Conservation (phyloP, 768 basidiomycete species). For the Tricholoma terreum region DNA sequence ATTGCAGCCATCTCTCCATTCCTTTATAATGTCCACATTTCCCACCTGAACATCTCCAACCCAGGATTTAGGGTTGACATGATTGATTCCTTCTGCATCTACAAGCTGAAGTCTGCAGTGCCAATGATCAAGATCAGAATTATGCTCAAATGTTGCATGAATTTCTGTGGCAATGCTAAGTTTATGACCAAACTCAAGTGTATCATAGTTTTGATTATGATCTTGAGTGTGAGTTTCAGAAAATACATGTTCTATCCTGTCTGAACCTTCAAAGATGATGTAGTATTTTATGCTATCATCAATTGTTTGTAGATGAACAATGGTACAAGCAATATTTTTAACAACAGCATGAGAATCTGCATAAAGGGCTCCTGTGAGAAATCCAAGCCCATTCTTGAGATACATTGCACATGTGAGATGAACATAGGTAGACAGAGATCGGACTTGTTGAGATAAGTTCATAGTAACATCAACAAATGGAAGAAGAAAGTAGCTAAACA, state of each 20-base stretch:
- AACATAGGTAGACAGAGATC: neutral
- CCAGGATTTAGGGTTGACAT: conserved; percentile 5
- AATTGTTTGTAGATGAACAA: conserved; percentile 15
- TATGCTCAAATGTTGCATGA: conserved; percentile 4
- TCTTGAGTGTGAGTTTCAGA: conserved; percentile 16
- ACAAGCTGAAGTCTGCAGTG: neutral
- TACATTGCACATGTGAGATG: conserved; percentile 10
- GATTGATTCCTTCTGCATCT: neutral
- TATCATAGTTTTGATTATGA: conserved; percentile 22
- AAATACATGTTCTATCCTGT: conserved; percentile 26
- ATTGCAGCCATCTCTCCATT: neutral
- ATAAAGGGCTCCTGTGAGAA: conserved; percentile 21
- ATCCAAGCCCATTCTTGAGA: conserved; percentile 10
- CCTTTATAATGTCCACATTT: neutral
- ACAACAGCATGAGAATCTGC: conserved; percentile 23
- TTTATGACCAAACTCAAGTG: conserved; percentile 18
- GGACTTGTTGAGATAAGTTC: neutral
- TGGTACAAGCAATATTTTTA: conserved; percentile 21
- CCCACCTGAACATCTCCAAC: neutral
- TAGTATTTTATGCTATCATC: conserved; percentile 6
- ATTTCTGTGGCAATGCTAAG: conserved; percentile 16
- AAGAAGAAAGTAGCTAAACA: neutral
- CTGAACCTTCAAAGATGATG: conserved; percentile 22
- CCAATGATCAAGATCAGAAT: conserved; percentile 1
- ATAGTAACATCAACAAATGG: neutral